Evolutionary conservation across 345 rosid genomes (phyloP).

Genomic region (Eucalyptus curtisii): DNA sequence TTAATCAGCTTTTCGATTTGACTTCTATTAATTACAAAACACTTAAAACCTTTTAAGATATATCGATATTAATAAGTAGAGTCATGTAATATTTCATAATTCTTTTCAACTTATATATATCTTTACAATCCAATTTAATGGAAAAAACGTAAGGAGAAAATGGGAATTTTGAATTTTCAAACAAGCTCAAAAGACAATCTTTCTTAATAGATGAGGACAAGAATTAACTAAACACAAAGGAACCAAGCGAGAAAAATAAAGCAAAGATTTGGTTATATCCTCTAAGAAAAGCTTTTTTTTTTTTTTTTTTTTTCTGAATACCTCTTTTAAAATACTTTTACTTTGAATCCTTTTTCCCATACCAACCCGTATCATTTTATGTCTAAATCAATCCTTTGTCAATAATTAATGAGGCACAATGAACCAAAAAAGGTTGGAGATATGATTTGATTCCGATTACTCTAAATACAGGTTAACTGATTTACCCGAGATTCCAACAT

Average conservation of each 20-base stretch:
- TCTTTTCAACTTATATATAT: too few relatives aligned
- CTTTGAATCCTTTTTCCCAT: too few relatives aligned
- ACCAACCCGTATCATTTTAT: too few relatives aligned
- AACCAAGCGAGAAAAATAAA: neutral
- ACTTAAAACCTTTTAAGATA: neutral
- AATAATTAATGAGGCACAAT: too few relatives aligned
- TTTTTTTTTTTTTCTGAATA: neutral
- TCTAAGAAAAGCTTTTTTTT: neutral
- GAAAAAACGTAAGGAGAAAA: neutral
- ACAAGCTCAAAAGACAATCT: neutral
- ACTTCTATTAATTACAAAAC: neutral
- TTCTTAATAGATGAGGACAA: neutral
- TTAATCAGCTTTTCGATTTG: too few relatives aligned
- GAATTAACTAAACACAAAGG: neutral
- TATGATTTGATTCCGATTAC: too few relatives aligned
- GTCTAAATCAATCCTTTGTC: too few relatives aligned
- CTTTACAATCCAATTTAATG: neutral
- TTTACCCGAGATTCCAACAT: too few relatives aligned
- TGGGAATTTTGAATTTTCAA: neutral
- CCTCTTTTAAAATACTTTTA: too few relatives aligned
- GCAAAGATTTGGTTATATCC: neutral
- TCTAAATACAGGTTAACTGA: too few relatives aligned
- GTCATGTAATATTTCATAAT: neutral
- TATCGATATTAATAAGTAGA: neutral
- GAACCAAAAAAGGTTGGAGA: too few relatives aligned